Evolutionary conservation across 2,329 filamentous ascomycete species (phyloP).

Genomic region (Penicillium expansum): DNA sequence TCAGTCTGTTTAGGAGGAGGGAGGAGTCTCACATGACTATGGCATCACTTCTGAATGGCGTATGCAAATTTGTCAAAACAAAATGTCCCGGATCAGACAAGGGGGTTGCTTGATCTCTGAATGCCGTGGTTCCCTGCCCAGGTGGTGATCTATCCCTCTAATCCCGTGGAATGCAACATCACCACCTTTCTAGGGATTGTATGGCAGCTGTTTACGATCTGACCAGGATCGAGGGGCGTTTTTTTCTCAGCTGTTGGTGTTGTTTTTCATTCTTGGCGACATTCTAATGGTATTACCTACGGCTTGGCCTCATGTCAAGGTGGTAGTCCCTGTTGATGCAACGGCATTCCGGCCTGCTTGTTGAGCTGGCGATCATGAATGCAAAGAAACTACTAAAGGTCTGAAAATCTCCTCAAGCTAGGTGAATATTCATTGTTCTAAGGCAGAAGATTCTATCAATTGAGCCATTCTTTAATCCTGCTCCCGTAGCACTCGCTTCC

Average conservation of each 20-base stretch:
- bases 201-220: conserved; percentile 15
- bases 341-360: conserved; percentile 18
- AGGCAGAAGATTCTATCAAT: conserved; percentile 11
- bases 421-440: background rate
- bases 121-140: conserved; percentile 14
- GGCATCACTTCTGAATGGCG: background rate
- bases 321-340: conserved; percentile 1
- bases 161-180: conserved; percentile 17
- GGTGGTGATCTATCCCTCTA: conserved; percentile 11
- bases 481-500: conserved; percentile 10
- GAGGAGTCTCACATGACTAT: background rate
- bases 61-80: background rate
- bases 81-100: background rate
- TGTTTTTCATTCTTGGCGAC: conserved; percentile 20
- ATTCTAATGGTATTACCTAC: conserved; percentile 18
- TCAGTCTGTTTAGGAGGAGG: background rate
- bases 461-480: conserved; percentile 22
- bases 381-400: conserved; percentile 22
- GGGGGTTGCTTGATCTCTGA: conserved; percentile 7
- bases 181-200: conserved; percentile 5
- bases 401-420: conserved; percentile 8
- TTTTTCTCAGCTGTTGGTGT: background rate
- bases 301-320: background rate
- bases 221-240: background rate
- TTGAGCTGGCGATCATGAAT: conserved; percentile 16